Percentiles rank a stretch among this genome's conserved stretches.
These are phyloP conservation scores for Microdochium paspali DNA, from an alignment of 2,329 filamentous ascomycete genomes.

Conservation along the genomic window DNA sequence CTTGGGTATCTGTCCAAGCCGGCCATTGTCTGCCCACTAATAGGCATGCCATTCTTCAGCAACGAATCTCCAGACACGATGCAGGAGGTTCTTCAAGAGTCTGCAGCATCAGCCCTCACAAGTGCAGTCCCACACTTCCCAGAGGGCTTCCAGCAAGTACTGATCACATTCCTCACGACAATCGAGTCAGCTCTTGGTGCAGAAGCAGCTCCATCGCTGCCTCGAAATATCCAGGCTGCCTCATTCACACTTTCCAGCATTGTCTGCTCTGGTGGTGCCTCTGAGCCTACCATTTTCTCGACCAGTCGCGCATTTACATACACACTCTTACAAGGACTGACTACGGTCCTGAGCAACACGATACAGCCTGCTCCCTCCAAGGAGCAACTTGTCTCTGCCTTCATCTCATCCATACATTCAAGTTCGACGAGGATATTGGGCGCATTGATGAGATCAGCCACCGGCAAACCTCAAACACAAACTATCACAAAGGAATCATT, in stretches of 20 bases:
- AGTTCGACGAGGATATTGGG: conserved; percentile 9
- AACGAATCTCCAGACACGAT: conserved; percentile 2
- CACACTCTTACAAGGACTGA: conserved; percentile 17
- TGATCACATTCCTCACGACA: conserved; percentile 14
- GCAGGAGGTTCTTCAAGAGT: conserved; percentile 12
- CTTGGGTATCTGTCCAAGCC: conserved; percentile 14
- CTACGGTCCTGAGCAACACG: conserved; percentile 8
- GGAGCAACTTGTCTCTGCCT: conserved; percentile 5
- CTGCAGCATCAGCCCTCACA: conserved; percentile 14
- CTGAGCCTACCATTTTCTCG: conserved; percentile 16
- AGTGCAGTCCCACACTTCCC: conserved; percentile 16
- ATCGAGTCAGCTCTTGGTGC: conserved; percentile 13
- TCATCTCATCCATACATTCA: conserved; percentile 17
- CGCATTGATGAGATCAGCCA: conserved; percentile 1
- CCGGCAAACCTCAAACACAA: conserved; percentile 1
- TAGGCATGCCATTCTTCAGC: conserved; percentile 8
- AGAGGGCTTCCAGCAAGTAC: conserved; percentile 17
- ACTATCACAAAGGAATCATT: conserved; percentile 10
- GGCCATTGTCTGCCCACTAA: conserved; percentile 14
- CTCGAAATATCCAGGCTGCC: conserved; percentile 20
- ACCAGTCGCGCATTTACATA: conserved; percentile 31
- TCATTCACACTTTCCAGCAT: conserved; percentile 37
- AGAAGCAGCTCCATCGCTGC: conserved; percentile 6
- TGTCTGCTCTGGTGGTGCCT: conserved; percentile 33
- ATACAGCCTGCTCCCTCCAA: not conserved